Conservation (phyloP, 1,284 basidiomycete genomes). For the Gymnopus androsaceus region DNA sequence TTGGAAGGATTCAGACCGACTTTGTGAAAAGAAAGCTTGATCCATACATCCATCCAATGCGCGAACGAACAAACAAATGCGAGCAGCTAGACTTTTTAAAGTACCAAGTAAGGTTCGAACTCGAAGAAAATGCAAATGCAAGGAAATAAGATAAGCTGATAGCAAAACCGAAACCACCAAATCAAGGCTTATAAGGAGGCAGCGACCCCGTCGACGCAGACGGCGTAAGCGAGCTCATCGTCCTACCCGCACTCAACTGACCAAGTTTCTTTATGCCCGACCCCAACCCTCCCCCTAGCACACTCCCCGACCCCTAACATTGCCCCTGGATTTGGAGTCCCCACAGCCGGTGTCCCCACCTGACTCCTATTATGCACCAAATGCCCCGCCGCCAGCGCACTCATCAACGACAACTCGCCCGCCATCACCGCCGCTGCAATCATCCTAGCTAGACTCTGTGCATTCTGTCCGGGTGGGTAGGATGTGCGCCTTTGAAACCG, state of each 20-base stretch:
- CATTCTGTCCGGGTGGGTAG: slow-evolving; percentile 81
- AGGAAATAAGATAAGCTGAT: no score
- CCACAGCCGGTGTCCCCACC: slow-evolving; percentile 39
- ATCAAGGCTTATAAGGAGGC: no score
- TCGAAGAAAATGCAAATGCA: no score
- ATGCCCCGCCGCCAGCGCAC: slow-evolving; percentile 90
- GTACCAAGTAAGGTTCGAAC: no score
- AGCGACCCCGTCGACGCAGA: no score
- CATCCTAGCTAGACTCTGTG: slow-evolving; percentile 83
- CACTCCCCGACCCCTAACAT: slow-evolving; percentile 18
- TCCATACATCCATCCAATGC: no score
- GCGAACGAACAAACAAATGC: no score
- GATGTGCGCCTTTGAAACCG: slow-evolving; percentile 85
- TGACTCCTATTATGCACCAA: slow-evolving; percentile 83
- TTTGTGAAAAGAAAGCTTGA: no score
- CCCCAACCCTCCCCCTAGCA: slow-evolving; percentile 6
- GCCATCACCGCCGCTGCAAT: slow-evolving; percentile 93
- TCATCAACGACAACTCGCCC: slow-evolving; percentile 87
- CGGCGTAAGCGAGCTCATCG: slow-evolving; percentile 9
- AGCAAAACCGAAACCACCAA: no score
- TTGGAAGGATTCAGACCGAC: no score
- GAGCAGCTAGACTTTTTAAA: no score
- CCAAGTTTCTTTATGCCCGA: not conserved
- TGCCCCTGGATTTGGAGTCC: slow-evolving; percentile 60
- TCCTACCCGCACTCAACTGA: no score